phyloP scores from a whole-genome alignment of 2,329 filamentous ascomycete species.

The Trichoderma sp. region DNA sequence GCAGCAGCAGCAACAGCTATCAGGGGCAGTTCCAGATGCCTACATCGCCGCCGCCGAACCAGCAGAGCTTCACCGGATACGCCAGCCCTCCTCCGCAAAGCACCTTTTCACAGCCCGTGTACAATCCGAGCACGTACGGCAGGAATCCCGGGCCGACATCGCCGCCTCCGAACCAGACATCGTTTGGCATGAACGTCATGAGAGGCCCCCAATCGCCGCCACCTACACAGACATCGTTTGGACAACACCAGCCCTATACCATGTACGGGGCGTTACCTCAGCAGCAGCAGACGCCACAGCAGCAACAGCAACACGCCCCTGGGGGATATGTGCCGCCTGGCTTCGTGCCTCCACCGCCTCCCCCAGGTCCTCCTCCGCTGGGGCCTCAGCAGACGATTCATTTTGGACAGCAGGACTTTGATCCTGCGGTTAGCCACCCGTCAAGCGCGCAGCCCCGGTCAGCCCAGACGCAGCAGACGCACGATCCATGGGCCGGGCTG shows the following conservation, averaged over 20 bases:
- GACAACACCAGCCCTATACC: slow-evolving; percentile 37
- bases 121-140: slow-evolving; percentile 63
- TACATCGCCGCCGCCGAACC: slow-evolving; percentile 57
- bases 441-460: slow-evolving; percentile 40
- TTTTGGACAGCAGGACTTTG: slow-evolving; percentile 47
- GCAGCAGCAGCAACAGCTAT: slow-evolving; percentile 41
- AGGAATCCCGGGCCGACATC: slow-evolving; percentile 60
- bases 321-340: slow-evolving; percentile 55
- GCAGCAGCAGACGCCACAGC: slow-evolving; percentile 36
- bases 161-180: slow-evolving; percentile 64
- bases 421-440: slow-evolving; percentile 38
- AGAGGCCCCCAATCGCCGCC: slow-evolving; percentile 56
- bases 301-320: slow-evolving; percentile 37
- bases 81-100: slow-evolving; percentile 46
- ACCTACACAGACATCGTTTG: slow-evolving; percentile 58
- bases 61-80: slow-evolving; percentile 50
- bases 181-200: slow-evolving; percentile 47
- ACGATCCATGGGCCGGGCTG: slow-evolving; percentile 57
- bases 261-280: slow-evolving; percentile 46
- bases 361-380: slow-evolving; percentile 63
- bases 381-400: slow-evolving; percentile 65
- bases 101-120: slow-evolving; percentile 54
- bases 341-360: slow-evolving; percentile 65
- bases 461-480: slow-evolving; percentile 44
- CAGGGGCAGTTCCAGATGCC: slow-evolving; percentile 62